Conservation (phyloP, 208 protist genomes). For the Trypanosoma platydactyli region DNA sequence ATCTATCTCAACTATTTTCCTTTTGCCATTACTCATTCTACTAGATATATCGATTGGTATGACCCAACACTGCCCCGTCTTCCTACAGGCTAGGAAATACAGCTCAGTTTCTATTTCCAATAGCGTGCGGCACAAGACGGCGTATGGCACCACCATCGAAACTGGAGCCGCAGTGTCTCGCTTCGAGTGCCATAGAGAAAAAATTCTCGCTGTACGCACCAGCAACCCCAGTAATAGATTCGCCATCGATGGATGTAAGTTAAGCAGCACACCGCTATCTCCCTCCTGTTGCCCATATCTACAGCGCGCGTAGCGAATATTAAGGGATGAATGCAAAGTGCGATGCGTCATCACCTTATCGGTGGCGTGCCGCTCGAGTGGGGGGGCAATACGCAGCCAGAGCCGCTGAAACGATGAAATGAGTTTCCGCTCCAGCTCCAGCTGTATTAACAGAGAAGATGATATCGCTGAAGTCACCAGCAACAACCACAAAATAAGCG, state of each 20-base stretch:
- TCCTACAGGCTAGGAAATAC: constrained; percentile 23
- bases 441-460: not conserved
- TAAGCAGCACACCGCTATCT: not conserved
- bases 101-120: constrained; percentile 28
- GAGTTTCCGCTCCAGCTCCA: constrained; percentile 7
- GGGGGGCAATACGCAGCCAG: constrained; percentile 19
- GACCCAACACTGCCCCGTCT: not conserved
- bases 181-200: not conserved
- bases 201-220: not conserved
- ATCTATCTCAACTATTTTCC: not conserved
- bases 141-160: constrained; percentile 13
- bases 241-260: constrained; percentile 1
- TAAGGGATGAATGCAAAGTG: constrained; percentile 28
- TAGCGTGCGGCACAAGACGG: constrained; percentile 23
- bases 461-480: not conserved
- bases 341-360: constrained; percentile 29
- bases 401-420: constrained; percentile 16
- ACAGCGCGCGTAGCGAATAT: constrained; percentile 18
- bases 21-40: not conserved
- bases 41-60: constrained; percentile 7
- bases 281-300: not conserved
- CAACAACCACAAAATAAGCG: constrained; percentile 8
- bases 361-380: constrained; percentile 20
- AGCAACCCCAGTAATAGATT: constrained; percentile 8
- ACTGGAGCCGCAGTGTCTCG: not conserved